Evolutionary conservation across 768 basidiomycete genomes (phyloP), one percentile per base, ranked within the genome.

Genomic region (Boletus speciosus): DNA sequence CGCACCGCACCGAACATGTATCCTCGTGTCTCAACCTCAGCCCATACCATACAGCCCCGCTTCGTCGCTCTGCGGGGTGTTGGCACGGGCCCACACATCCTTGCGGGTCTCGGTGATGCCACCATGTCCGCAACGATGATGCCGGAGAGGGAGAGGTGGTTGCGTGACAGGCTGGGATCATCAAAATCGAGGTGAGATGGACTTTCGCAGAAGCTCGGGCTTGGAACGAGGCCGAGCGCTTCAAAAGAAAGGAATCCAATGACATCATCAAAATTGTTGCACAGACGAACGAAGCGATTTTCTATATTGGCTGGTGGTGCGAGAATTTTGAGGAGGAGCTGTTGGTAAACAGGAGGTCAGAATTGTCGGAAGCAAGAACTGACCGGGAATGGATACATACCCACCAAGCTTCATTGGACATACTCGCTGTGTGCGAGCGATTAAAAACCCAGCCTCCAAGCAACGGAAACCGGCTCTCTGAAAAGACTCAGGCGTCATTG

Each of bases 381-480:
- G 29, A 29, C 2, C 10, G 2, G 31, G 21, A 29, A 6, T 19
- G 8, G 15, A n/a, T 21, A 63, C 71, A 39, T 42, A 73, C 71
- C 56, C 58, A 66, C 71, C 71, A 73, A 16, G 60, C 65, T 51
- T 71, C 64, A 12, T 73, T 65, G 9, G 70, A 21, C 16, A 68
- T 63, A 6, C 51, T 55, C 4, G 34, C 27, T 11, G 32, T 47
- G 25, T 70, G 68, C 1, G 58, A 44, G 11, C 49, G 50, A 45
- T 66, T 69, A n/a, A 60, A 71, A 12, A 72, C 57, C 68, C 68
- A 72, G 9, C 71, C 71, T 23, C 66, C 66, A 5, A 72, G 55
- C 4, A 72, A 49, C 32, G 60, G 56, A 31, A 66, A 40, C 11
- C 67, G 60, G 41, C 48, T 57, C 10, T 36, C 62, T 61, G 34